Evolutionary conservation across 2,329 filamentous ascomycete species (phyloP).

Genomic region (Colletotrichum scovillei): DNA sequence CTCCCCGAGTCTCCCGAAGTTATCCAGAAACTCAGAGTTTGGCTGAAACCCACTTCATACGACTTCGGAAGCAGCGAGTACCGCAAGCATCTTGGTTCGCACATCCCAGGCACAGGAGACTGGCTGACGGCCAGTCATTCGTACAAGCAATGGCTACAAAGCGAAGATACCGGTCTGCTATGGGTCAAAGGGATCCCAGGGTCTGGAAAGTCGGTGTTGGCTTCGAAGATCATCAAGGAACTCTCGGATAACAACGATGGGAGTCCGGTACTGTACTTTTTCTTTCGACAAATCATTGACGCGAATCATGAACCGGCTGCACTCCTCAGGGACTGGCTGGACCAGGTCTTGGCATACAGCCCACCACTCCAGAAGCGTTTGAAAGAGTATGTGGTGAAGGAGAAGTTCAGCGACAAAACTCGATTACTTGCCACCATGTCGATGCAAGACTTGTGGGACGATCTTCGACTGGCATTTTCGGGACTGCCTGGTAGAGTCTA

Average conservation of each 20-base stretch:
- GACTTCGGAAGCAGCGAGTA: constrained; percentile 41
- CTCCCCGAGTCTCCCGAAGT: constrained; percentile 41
- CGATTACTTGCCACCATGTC: constrained; percentile 35
- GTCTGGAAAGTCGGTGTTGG: constrained; percentile 39
- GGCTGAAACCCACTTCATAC: constrained; percentile 45
- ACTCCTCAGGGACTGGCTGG: constrained; percentile 49
- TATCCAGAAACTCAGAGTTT: constrained; percentile 39
- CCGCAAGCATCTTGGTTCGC: constrained; percentile 40
- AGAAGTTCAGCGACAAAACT: background rate
- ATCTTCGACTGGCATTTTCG: constrained; percentile 41
- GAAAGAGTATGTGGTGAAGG: constrained; percentile 23
- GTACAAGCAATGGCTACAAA: constrained; percentile 36
- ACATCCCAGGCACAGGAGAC: constrained; percentile 37
- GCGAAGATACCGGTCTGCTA: background rate
- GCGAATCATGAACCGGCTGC: constrained; percentile 46
- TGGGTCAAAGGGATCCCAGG: constrained; percentile 52
- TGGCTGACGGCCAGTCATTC: constrained; percentile 34
- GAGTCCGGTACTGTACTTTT: constrained; percentile 49
- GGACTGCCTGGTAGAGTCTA: constrained; percentile 43
- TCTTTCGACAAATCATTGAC: constrained; percentile 52
- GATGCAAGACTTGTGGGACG: constrained; percentile 43
- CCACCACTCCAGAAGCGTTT: constrained; percentile 43
- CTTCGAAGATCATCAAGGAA: constrained; percentile 2
- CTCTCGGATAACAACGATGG: constrained; percentile 1
- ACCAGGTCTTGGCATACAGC: constrained; percentile 45